Evolutionary conservation across 228 moss, liverwort and hornwort genomes (phyloP).

Genomic region (Sphagnum fallax): DNA sequence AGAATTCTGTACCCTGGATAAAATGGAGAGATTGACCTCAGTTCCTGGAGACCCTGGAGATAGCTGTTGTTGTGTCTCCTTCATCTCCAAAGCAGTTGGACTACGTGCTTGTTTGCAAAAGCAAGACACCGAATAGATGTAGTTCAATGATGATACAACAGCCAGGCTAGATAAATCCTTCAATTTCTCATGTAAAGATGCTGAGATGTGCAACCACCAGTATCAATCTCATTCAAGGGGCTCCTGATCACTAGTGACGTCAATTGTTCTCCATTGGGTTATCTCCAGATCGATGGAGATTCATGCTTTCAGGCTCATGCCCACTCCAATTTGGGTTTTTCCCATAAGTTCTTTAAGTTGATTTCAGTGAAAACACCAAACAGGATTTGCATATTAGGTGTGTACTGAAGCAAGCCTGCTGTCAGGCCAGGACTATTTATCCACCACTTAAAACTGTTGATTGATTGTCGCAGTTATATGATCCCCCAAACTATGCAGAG

Average conservation of each 20-base stretch:
- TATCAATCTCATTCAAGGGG: neutral
- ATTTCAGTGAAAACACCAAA: conserved; percentile 21
- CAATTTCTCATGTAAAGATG: neutral
- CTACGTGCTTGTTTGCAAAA: no score
- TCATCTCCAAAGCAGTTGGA: no score
- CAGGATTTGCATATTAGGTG: conserved; percentile 27
- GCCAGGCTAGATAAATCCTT: neutral
- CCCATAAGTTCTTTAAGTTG: conserved; percentile 22
- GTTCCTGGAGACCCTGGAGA: no score
- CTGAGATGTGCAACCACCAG: neutral
- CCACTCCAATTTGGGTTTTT: conserved; percentile 6
- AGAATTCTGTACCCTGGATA: neutral
- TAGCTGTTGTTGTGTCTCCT: no score
- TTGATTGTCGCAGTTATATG: conserved; percentile 24
- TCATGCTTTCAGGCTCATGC: neutral
- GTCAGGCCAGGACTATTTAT: conserved; percentile 19
- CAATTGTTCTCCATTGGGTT: neutral
- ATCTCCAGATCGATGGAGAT: no score
- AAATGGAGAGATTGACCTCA: neutral
- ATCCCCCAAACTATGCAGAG: conserved; percentile 18
- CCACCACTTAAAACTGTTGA: conserved; percentile 19
- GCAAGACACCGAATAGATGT: no score
- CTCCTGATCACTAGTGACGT: neutral
- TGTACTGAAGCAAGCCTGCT: conserved; percentile 25
- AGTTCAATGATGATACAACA: no score